Evolutionary conservation across 192 early-diverging fungal species (phyloP).

Genomic region (Entomortierella parvispora): DNA sequence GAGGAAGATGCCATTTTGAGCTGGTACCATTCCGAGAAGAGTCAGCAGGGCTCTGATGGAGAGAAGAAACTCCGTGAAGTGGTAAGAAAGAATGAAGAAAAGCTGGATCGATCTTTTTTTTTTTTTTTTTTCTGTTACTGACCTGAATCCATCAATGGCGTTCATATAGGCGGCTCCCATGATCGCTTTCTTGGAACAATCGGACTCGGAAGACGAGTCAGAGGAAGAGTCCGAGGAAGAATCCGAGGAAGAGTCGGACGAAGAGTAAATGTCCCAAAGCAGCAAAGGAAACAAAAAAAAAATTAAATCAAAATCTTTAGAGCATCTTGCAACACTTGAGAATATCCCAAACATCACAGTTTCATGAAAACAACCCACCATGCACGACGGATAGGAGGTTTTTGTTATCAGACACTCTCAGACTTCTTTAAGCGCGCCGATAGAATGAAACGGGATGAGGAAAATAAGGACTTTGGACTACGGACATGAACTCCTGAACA

Average conservation of each 20-base stretch:
- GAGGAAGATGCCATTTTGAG: conserved; percentile 82
- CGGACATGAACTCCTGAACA: too few relatives aligned
- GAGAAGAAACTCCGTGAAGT: conserved; percentile 64
- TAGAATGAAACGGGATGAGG: too few relatives aligned
- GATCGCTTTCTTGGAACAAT: conserved; percentile 36
- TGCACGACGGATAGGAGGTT: conserved; percentile 7
- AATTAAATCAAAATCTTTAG: background rate
- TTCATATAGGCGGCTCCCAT: conserved; percentile 35
- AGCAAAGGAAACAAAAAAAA: background rate
- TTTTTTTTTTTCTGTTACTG: conserved; percentile 1
- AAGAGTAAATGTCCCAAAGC: conserved; percentile 15
- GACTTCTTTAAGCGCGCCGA: too few relatives aligned
- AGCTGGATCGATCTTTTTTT: background rate
- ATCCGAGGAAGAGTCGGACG: conserved; percentile 18
- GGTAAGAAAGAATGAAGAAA: conserved; percentile 36
- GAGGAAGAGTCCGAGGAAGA: conserved; percentile 23
- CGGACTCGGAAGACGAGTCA: conserved; percentile 27
- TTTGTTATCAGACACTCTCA: too few relatives aligned
- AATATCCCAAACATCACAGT: background rate
- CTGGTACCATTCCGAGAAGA: conserved; percentile 73
- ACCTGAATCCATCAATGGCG: too few relatives aligned
- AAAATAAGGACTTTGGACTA: too few relatives aligned
- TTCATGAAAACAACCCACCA: background rate
- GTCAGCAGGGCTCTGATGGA: conserved; percentile 49
- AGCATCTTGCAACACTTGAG: too few relatives aligned